A percentile compares a stretch with the other conserved stretches of the same genome.
Evolutionary conservation across 192 early-diverging fungal species (phyloP).

Genomic region (Umbelopsis sp.): DNA sequence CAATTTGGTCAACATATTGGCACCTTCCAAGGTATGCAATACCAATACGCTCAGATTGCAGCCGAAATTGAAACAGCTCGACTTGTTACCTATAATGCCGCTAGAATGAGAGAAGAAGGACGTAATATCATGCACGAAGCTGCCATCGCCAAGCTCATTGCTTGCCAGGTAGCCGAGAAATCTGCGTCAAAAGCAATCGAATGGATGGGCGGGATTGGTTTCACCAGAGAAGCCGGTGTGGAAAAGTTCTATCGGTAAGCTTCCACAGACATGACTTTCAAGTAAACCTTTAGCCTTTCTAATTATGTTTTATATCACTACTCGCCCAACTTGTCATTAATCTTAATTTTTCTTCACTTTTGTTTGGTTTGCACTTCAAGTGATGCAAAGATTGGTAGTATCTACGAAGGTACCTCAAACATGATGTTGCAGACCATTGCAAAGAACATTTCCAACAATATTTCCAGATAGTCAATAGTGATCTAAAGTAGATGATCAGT

Average conservation of each 20-base stretch:
- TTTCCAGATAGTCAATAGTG: too few relatives aligned
- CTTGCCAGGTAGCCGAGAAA: slow-evolving; percentile 90
- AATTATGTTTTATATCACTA: too few relatives aligned
- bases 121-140: slow-evolving; percentile 93
- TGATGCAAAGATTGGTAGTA: slow-evolving; percentile 96
- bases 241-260: slow-evolving; percentile 99
- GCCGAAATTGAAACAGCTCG: slow-evolving; percentile 96
- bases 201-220: slow-evolving; percentile 98
- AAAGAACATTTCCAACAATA: slow-evolving; percentile 50
- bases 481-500: too few relatives aligned
- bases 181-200: slow-evolving; percentile 89
- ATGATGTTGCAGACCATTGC: slow-evolving; percentile 95
- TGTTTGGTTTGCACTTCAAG: too few relatives aligned
- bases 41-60: slow-evolving; percentile 74
- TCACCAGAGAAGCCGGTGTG: slow-evolving; percentile 71
- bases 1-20: slow-evolving; percentile 88
- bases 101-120: slow-evolving; percentile 92
- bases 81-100: slow-evolving; percentile 96
- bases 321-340: too few relatives aligned
- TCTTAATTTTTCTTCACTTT: too few relatives aligned
- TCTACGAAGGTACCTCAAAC: slow-evolving; percentile 95
- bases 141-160: slow-evolving; percentile 97
- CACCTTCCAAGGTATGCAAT: slow-evolving; percentile 78
- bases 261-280: too few relatives aligned
- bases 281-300: too few relatives aligned